Percentiles rank a stretch among this genome's conserved stretches.
Evolutionary conservation across 108 stramenopile genomes (phyloP).

Genomic region (Cyclotella sp.): DNA sequence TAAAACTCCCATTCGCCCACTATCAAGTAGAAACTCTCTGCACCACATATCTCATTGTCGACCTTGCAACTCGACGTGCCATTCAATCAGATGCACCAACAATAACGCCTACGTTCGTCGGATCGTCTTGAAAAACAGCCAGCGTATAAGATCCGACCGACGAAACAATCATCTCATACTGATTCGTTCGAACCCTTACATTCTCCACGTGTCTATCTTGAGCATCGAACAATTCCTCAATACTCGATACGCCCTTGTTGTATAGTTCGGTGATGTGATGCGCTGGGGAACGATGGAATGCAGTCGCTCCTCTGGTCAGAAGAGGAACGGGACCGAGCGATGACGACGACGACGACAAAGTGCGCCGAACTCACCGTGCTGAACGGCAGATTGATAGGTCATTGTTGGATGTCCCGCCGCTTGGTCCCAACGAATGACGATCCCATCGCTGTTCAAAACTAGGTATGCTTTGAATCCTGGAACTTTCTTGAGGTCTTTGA

Average conservation of each 20-base stretch:
- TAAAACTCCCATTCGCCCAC: no score
- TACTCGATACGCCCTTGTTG: slow-evolving; percentile 64
- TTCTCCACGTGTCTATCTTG: slow-evolving; percentile 73
- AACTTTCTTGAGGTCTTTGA: slow-evolving; percentile 78
- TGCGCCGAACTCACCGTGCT: slow-evolving; percentile 39
- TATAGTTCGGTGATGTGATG: slow-evolving; percentile 73
- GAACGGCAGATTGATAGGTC: slow-evolving; percentile 72
- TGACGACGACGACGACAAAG: not conserved
- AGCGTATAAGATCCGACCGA: slow-evolving; percentile 75
- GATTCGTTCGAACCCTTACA: slow-evolving; percentile 69
- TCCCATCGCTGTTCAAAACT: slow-evolving; percentile 86
- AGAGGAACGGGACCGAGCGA: not conserved
- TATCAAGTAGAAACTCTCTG: no score
- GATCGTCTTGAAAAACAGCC: slow-evolving; percentile 62
- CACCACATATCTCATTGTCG: no score
- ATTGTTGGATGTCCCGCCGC: slow-evolving; percentile 38
- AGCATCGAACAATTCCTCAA: slow-evolving; percentile 71
- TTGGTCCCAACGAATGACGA: slow-evolving; percentile 85
- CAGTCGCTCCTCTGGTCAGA: no score
- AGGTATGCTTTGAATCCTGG: slow-evolving; percentile 77
- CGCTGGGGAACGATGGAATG: slow-evolving; percentile 45
- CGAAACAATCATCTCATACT: slow-evolving; percentile 84
- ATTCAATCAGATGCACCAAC: not conserved
- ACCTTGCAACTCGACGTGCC: not conserved
- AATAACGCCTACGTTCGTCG: not conserved